Percentiles rank a stretch among this genome's conserved stretches.
phyloP scores from a whole-genome alignment of 345 rosid species.

The Citrus inodora region DNA sequence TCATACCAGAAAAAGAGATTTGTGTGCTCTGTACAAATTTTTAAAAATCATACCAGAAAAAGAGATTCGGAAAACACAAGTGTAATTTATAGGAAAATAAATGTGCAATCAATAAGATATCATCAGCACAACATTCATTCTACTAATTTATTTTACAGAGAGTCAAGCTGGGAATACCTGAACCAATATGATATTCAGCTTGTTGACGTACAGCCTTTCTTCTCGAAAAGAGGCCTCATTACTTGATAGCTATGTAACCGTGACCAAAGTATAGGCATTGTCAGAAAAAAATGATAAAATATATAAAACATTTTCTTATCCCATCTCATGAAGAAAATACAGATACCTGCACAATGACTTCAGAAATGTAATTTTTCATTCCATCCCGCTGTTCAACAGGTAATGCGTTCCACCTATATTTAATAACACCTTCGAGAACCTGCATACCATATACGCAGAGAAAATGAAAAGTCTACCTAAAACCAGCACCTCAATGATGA shows the following conservation, averaged over 20 bases:
- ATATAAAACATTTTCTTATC: neutral
- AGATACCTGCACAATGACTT: conserved; percentile 92
- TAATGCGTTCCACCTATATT: conserved; percentile 98
- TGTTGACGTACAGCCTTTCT: conserved; percentile 93
- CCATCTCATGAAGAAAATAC: neutral
- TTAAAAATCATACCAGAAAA: neutral
- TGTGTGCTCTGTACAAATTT: neutral
- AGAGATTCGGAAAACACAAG: too few relatives aligned
- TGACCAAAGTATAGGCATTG: conserved; percentile 3
- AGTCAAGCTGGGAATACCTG: conserved; percentile 49
- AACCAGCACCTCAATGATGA: neutral
- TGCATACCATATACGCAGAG: conserved; percentile 25
- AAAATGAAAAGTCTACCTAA: neutral
- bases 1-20: neutral
- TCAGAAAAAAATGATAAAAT: neutral
- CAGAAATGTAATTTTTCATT: conserved; percentile 98
- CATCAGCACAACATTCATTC: neutral
- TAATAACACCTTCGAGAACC: conserved; percentile 98
- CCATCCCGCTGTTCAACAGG: conserved; percentile 98
- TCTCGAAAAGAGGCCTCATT: conserved; percentile 75
- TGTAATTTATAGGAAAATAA: neutral
- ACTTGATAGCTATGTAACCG: conserved; percentile 71
- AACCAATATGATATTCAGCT: conserved; percentile 87
- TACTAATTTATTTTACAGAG: neutral
- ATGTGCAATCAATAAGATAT: neutral